Percentiles rank a stretch among this genome's conserved stretches.
Conservation (phyloP, 1,284 basidiomycete genomes). For the Trametes polyzona region DNA sequence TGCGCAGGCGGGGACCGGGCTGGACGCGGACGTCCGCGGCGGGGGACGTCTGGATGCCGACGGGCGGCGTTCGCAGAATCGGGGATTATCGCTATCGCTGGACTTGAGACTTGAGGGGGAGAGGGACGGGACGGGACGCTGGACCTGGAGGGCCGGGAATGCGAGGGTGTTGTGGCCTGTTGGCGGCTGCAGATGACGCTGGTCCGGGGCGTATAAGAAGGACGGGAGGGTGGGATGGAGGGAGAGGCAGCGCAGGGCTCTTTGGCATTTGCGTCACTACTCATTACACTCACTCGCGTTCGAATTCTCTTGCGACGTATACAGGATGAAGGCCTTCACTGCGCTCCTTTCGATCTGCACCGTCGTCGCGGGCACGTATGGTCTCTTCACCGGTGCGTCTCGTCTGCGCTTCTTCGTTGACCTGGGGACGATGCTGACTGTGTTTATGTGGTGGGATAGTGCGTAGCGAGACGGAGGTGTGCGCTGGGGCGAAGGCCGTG, state of each 20-base stretch:
- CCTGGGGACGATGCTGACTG: neutral
- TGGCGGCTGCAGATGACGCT: neutral
- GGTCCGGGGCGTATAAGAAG: neutral
- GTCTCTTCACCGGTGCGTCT: constrained; percentile 16
- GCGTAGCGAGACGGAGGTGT: constrained; percentile 12
- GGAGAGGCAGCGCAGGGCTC: neutral
- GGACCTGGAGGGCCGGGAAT: too few species aligned
- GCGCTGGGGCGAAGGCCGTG: constrained; percentile 11
- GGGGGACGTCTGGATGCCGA: too few species aligned
- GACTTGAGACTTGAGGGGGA: too few species aligned
- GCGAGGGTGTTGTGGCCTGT: too few species aligned
- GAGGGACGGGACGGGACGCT: too few species aligned
- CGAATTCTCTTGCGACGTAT: neutral
- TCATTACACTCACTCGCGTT: neutral
- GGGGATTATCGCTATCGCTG: too few species aligned
- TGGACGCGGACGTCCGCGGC: too few species aligned
- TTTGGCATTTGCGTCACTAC: too few species aligned
- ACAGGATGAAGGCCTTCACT: constrained; percentile 19
- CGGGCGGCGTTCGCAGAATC: too few species aligned
- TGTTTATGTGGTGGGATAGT: constrained; percentile 6
- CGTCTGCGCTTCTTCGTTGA: neutral
- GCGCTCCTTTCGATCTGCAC: constrained; percentile 22
- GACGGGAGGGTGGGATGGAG: neutral
- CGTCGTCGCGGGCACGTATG: constrained; percentile 18
- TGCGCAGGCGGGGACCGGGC: too few species aligned